phyloP scores from a whole-genome alignment of 495 filamentous ascomycete species.

The Tuber borchii region DNA sequence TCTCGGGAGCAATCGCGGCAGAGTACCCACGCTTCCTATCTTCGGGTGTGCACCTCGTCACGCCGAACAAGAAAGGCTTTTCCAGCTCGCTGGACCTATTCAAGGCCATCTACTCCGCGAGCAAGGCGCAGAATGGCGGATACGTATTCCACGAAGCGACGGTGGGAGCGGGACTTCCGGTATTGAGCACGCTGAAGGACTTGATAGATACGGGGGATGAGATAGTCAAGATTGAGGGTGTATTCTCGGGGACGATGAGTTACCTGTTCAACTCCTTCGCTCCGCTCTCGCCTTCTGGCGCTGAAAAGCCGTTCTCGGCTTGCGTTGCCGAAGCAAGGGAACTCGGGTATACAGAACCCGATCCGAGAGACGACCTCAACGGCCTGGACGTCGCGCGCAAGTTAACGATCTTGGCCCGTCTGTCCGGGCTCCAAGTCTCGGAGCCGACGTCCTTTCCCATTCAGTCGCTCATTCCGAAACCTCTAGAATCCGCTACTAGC shows the following conservation, averaged over 20 bases:
- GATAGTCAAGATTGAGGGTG: constrained; percentile 82
- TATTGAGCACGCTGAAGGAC: constrained; percentile 84
- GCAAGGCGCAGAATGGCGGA: constrained; percentile 50
- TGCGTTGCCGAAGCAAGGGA: constrained; percentile 87
- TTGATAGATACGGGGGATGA: constrained; percentile 83
- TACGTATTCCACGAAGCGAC: constrained; percentile 89
- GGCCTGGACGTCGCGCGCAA: constrained; percentile 96
- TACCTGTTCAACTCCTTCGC: constrained; percentile 96
- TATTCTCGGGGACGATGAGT: constrained; percentile 92
- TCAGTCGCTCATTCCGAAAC: constrained; percentile 77
- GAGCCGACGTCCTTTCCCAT: constrained; percentile 81
- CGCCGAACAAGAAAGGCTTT: constrained; percentile 97
- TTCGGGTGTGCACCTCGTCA: constrained; percentile 79
- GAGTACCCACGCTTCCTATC: constrained; percentile 70
- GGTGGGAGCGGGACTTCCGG: constrained; percentile 83
- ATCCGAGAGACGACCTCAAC: constrained; percentile 92
- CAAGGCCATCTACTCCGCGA: constrained; percentile 68
- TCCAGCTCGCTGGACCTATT: constrained; percentile 67
- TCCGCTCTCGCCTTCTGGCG: constrained; percentile 56
- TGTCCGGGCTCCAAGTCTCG: constrained; percentile 70
- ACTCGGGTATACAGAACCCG: constrained; percentile 93
- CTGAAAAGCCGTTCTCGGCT: constrained; percentile 67
- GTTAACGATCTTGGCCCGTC: constrained; percentile 80
- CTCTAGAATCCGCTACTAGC: constrained; percentile 64
- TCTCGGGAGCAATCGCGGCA: constrained; percentile 68